Conservation (phyloP, 2,329 filamentous ascomycete genomes). For the Monosporascus sp. region DNA sequence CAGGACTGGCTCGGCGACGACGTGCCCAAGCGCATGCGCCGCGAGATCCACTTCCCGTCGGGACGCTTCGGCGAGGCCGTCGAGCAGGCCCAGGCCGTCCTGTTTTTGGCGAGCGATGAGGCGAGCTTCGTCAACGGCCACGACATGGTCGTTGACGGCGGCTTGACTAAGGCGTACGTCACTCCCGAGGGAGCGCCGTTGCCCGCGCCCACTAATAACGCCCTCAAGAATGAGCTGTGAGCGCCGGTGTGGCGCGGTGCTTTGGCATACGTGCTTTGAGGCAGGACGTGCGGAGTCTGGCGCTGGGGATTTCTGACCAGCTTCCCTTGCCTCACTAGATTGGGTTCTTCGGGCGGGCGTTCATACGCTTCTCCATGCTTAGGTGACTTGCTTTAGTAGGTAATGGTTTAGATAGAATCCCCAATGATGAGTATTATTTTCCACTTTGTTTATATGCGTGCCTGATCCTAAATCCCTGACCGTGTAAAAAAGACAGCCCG, state of each 20-base stretch:
- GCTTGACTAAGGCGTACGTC: constrained; percentile 89
- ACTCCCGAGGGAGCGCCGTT: constrained; percentile 56
- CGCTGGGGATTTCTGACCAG: too few relatives aligned
- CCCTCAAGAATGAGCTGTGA: constrained; percentile 42
- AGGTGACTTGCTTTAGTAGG: neutral
- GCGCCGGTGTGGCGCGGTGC: too few relatives aligned
- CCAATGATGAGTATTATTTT: too few relatives aligned
- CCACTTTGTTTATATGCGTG: neutral
- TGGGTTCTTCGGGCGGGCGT: too few relatives aligned
- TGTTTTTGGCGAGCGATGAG: constrained; percentile 85
- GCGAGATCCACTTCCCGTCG: constrained; percentile 84
- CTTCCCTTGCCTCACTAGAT: too few relatives aligned
- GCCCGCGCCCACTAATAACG: constrained; percentile 54
- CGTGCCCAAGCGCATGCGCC: constrained; percentile 69
- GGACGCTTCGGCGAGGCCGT: constrained; percentile 90
- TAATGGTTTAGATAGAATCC: neutral
- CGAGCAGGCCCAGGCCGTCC: constrained; percentile 83
- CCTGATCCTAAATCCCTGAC: neutral
- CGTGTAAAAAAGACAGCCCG: neutral
- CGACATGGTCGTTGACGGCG: constrained; percentile 93
- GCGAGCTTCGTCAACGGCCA: constrained; percentile 84
- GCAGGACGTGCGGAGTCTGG: too few relatives aligned
- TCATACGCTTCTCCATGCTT: too few relatives aligned
- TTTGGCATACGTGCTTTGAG: too few relatives aligned
- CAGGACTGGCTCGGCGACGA: constrained; percentile 94